A percentile compares a stretch with the other conserved stretches of the same genome.
These are phyloP conservation scores for Phialophora expanda DNA, from an alignment of 2,329 filamentous ascomycete species.

Conservation along the genomic window DNA sequence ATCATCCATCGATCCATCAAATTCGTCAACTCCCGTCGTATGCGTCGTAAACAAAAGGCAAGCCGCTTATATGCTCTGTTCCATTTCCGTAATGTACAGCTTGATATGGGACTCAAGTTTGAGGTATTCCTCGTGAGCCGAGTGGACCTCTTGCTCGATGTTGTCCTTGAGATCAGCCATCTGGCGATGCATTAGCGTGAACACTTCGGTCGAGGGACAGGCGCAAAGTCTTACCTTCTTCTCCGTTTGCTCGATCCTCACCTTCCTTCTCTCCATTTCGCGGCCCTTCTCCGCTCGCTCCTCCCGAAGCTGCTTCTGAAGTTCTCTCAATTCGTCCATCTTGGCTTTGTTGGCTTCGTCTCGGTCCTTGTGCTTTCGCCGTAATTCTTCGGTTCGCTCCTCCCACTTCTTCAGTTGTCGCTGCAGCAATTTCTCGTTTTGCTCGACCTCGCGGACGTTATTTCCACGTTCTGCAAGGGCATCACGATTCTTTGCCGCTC, in stretches of 20 bases:
- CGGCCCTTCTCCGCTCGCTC: constrained; percentile 85
- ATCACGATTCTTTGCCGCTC: constrained; percentile 81
- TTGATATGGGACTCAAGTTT: constrained; percentile 98
- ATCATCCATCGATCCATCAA: constrained; percentile 44
- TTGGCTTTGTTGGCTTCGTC: constrained; percentile 79
- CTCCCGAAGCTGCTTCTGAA: constrained; percentile 80
- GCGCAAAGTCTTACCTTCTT: constrained; percentile 74
- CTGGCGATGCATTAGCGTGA: constrained; percentile 55
- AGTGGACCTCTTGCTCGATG: constrained; percentile 91
- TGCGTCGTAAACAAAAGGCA: constrained; percentile 22
- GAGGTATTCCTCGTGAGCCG: constrained; percentile 89
- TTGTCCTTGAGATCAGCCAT: constrained; percentile 98
- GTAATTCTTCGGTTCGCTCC: constrained; percentile 82
- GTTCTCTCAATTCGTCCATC: constrained; percentile 84
- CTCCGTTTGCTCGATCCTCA: constrained; percentile 97
- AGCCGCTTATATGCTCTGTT: constrained; percentile 70
- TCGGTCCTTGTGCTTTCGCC: constrained; percentile 80
- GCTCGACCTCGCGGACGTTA: constrained; percentile 88
- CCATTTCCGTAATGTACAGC: constrained; percentile 98
- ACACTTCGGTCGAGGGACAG: neutral
- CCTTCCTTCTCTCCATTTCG: constrained; percentile 87
- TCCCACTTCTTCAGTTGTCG: constrained; percentile 85
- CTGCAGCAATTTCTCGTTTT: constrained; percentile 80
- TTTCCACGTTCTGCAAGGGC: constrained; percentile 85
- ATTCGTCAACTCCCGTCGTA: constrained; percentile 27